Percentiles rank a stretch among this genome's conserved stretches.
These are phyloP conservation scores for Coemansia sp. DNA, from an alignment of 192 early-diverging fungal species.

Conservation along the genomic window DNA sequence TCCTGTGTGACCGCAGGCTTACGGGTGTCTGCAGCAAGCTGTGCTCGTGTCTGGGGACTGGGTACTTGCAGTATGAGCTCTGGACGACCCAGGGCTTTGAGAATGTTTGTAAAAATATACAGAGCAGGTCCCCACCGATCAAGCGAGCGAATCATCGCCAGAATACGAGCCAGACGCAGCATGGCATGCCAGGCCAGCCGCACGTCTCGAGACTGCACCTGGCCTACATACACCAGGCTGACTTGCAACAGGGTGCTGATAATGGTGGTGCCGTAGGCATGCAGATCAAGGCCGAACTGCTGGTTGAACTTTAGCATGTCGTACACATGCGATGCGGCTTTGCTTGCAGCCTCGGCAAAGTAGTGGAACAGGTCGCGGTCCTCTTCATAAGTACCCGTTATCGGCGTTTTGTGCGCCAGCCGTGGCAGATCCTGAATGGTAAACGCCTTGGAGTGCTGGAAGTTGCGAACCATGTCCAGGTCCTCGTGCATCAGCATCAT, in stretches of 20 bases:
- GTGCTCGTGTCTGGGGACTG: slow-evolving; percentile 36
- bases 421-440: slow-evolving; percentile 29
- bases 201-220: slow-evolving; percentile 40
- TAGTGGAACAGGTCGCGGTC: slow-evolving; percentile 31
- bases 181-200: slow-evolving; percentile 46
- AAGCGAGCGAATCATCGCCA: slow-evolving; percentile 50
- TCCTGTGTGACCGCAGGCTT: slow-evolving; percentile 8
- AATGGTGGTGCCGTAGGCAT: slow-evolving; percentile 36
- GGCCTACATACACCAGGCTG: slow-evolving; percentile 45
- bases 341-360: slow-evolving; percentile 18
- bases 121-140: slow-evolving; percentile 52
- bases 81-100: slow-evolving; percentile 51
- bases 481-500: slow-evolving; percentile 50
- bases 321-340: slow-evolving; percentile 36
- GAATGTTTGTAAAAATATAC: slow-evolving; percentile 54
- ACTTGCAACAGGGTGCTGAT: slow-evolving; percentile 47
- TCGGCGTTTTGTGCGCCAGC: slow-evolving; percentile 10
- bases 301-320: slow-evolving; percentile 48
- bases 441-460: slow-evolving; percentile 46
- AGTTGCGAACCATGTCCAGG: slow-evolving; percentile 53
- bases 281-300: slow-evolving; percentile 50
- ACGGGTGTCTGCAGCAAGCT: slow-evolving; percentile 30
- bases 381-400: slow-evolving; percentile 20
- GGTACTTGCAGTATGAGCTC: slow-evolving; percentile 38
- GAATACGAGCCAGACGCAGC: slow-evolving; percentile 48